Evolutionary conservation across 2,329 filamentous ascomycete species (phyloP).

Genomic region (Ceratocystis cubensis): DNA sequence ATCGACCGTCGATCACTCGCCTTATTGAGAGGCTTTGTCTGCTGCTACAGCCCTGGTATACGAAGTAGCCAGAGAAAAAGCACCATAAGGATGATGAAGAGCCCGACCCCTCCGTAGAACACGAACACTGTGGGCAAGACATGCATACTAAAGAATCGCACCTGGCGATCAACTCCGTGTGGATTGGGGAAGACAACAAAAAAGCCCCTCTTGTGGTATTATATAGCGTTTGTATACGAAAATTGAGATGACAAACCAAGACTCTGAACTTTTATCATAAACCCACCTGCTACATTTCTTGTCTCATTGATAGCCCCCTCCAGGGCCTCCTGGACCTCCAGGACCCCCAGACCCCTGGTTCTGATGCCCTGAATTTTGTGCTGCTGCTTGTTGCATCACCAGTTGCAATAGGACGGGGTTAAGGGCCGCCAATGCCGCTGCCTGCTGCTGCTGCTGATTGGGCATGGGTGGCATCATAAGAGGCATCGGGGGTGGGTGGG

Average conservation of each 20-base stretch:
- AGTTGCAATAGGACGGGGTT: constrained; percentile 14
- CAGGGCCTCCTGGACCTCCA: background rate
- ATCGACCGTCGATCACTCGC: background rate
- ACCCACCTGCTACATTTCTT: background rate
- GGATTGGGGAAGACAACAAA: too few species aligned
- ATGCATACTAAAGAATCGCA: too few species aligned
- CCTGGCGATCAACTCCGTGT: too few species aligned
- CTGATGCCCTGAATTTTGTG: background rate
- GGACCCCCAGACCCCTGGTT: constrained; percentile 5
- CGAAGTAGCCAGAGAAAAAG: background rate
- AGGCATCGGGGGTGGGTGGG: constrained; percentile 4
- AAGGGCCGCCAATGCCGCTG: constrained; percentile 11
- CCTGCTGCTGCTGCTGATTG: constrained; percentile 19
- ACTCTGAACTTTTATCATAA: too few species aligned
- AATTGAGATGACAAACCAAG: too few species aligned
- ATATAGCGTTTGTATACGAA: too few species aligned
- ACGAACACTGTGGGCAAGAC: too few species aligned
- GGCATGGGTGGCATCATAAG: constrained; percentile 18
- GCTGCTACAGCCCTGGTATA: background rate
- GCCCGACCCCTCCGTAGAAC: background rate
- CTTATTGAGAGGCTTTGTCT: background rate
- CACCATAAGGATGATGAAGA: background rate
- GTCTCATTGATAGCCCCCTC: background rate
- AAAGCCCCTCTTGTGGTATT: too few species aligned
- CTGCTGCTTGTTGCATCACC: constrained; percentile 10